Evolutionary conservation across 2,329 filamentous ascomycete genomes (phyloP), one percentile per base, ranked within the genome.

Genomic region (Hypoxylon sp.): DNA sequence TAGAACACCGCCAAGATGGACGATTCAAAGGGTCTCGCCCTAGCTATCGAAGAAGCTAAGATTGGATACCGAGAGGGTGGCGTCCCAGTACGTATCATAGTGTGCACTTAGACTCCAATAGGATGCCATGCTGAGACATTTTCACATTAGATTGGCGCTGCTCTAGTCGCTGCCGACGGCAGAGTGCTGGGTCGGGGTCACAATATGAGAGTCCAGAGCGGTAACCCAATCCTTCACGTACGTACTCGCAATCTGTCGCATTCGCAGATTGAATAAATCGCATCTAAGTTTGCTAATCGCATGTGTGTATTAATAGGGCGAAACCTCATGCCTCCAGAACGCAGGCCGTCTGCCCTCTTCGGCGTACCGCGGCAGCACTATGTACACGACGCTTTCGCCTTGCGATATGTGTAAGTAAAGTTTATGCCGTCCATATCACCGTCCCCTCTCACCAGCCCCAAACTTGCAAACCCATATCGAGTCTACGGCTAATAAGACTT

Each of bases 331-430:
- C n/a, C 84, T 94, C 41, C 89, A 92, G 76, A 90, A 91, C 78
- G 90, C 91, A 0, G 91, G 91, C 49, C 87, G 91, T 41, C 85
- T 93, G 21, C 89, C 90, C 32, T 91, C 90, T 14, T 87, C 86
- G 1, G 85, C 86, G 5, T 94, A 93, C 79, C 85, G 85, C 71
- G 89, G 89, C 30, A 87, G 90, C 36, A 94, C 91, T n/a, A 93
- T 94, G 90, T 94, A 92, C 80, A 94, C 92, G 2, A 93, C 91
- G 0, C 82, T 94, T 5, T 92, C 90, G 2, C 92, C 91, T 0
- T 94, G 92, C 78, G 90, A 93, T 75, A 94, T 94, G 91, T 94
- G 90, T 78, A 71, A 72, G 78, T 71, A 25, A 9, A 11, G 13
- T 21, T 36, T 36, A n/a, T 25, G 6, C 48, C 10, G 4, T 28